These are phyloP conservation scores for Gamsiella multidivaricata DNA, from an alignment of 192 early-diverging fungal species.

Conservation along the genomic window DNA sequence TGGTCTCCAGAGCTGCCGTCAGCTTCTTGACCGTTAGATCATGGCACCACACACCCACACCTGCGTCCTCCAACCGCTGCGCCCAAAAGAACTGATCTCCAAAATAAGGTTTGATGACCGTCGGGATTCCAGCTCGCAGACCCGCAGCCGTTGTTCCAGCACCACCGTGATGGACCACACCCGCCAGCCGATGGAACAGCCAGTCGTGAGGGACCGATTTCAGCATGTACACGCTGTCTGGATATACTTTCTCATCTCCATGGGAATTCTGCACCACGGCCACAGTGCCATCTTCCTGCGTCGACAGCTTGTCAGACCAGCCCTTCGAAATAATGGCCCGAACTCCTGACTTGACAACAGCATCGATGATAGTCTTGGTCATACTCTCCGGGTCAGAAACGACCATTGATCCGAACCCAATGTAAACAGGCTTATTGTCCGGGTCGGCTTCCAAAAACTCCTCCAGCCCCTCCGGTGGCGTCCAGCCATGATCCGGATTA, in stretches of 20 bases:
- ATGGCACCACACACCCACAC: constrained; percentile 68
- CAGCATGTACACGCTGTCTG: constrained; percentile 64
- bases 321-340: constrained; percentile 78
- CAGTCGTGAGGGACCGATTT: constrained; percentile 82
- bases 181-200: constrained; percentile 73
- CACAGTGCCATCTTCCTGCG: constrained; percentile 23
- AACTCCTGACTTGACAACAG: constrained; percentile 69
- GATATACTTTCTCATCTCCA: constrained; percentile 53
- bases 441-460: constrained; percentile 65
- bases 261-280: constrained; percentile 22
- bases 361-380: constrained; percentile 71
- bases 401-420: constrained; percentile 84
- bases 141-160: constrained; percentile 82
- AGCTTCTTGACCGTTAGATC: constrained; percentile 66
- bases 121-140: constrained; percentile 76
- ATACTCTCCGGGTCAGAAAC: constrained; percentile 74
- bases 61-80: constrained; percentile 69
- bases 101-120: constrained; percentile 79
- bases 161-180: constrained; percentile 83
- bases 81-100: constrained; percentile 81
- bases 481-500: constrained; percentile 69
- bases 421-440: constrained; percentile 68
- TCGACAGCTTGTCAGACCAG: constrained; percentile 69
- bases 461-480: constrained; percentile 61
- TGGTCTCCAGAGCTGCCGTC: constrained; percentile 55